These are phyloP conservation scores for Cyclotella atomus DNA, from an alignment of 108 stramenopile genomes.

Conservation along the genomic window DNA sequence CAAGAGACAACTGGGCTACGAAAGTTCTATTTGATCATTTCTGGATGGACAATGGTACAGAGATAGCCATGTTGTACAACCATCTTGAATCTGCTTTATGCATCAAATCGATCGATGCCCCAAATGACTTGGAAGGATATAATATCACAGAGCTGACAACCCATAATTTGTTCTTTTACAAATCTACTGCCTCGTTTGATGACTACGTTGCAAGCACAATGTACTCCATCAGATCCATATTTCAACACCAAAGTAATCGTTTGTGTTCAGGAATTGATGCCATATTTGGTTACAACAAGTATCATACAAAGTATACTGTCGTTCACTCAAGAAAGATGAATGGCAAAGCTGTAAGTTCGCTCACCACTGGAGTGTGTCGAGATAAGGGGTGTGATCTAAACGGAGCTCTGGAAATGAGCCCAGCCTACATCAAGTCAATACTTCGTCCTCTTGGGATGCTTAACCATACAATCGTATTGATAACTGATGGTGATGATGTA, in stretches of 20 bases:
- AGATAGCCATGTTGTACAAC: too few relatives aligned
- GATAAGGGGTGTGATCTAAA: slow-evolving; percentile 20
- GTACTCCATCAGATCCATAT: slow-evolving; percentile 14
- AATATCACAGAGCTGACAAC: slow-evolving; percentile 11
- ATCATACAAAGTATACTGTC: slow-evolving; percentile 12
- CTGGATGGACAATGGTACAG: neutral
- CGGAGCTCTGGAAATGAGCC: slow-evolving; percentile 41
- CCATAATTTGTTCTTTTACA: slow-evolving; percentile 25
- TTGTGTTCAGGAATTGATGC: slow-evolving; percentile 36
- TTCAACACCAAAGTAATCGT: slow-evolving; percentile 1
- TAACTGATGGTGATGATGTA: slow-evolving; percentile 41
- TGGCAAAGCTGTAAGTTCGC: slow-evolving; percentile 1
- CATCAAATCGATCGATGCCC: slow-evolving; percentile 14
- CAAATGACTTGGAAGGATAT: slow-evolving; percentile 13
- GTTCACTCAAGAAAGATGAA: slow-evolving; percentile 31
- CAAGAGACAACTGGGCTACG: slow-evolving; percentile 18
- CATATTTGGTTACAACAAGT: slow-evolving; percentile 11
- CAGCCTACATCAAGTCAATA: slow-evolving; percentile 48
- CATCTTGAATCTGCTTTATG: neutral
- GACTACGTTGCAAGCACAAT: slow-evolving; percentile 27
- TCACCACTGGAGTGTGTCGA: neutral
- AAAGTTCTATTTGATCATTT: neutral
- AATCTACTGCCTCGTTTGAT: slow-evolving; percentile 8
- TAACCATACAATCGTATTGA: slow-evolving; percentile 37
- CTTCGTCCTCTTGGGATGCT: slow-evolving; percentile 38